Base-by-base conservation (phyloP, 2,329 filamentous ascomycete genomes). In the Xylaria sp. region DNA sequence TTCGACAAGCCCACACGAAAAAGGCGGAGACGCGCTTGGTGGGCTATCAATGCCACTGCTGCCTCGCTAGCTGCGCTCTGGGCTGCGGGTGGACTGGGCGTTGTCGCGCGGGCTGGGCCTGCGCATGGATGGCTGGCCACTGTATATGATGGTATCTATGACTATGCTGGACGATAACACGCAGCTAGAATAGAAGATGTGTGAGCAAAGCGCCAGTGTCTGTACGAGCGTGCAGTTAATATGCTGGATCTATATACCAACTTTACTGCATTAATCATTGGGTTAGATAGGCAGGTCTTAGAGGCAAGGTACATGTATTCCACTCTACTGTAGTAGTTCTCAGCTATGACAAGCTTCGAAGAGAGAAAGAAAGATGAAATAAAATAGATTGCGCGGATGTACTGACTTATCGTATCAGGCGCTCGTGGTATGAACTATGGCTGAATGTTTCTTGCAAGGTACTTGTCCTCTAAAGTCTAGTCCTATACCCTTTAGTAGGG, bases 121-220 rank as follows among this genome's bases (percentile, higher is more conserved):
- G 90, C 89, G 1, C 83, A 87, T 3, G 94, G 94, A 0, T 98
- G 94, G 94, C 85, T 97, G 64, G 93, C 89, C 1, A 91, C 86
- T 73, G 86, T 92, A 59, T 97, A 95, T 80, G 92, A 98, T 82
- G 87, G 89, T 59, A 83, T 97, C 72, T 94, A 81, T 70, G 75
- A 72, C n/a, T 69, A 52, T 9, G 69, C 66, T 12, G 65, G 70
- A 20, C 48, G 46, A 63, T 69, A 70, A 28, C 52, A 18, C 13
- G 8, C 9, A 13, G 9, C 23, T 18, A n/a, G 15, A 34, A 12
- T 1, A 20, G 4, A 7, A 18, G 2, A 39, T 34, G n/a, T 5
- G 15, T 44, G n/a, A 23, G 13, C 10, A 34, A n/a, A 0, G 18
- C 23, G 28, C 31, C 59, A 15, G 31, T 51, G 13, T 39, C 5